Evolutionary conservation across 345 rosid genomes (phyloP).

Genomic region (Iberis pinnata): DNA sequence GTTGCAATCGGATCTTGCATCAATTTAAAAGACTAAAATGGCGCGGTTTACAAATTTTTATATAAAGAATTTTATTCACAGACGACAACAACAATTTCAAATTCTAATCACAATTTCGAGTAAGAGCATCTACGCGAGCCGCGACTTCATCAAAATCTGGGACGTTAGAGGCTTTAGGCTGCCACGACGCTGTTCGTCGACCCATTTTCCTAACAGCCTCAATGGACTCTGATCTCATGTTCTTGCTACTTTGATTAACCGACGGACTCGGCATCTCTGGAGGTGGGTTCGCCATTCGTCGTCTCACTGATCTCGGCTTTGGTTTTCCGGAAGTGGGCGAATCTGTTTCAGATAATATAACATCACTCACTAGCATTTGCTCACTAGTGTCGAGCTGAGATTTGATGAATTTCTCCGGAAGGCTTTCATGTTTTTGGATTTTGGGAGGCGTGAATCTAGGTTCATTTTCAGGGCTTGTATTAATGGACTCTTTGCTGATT

Average conservation of each 20-base stretch:
- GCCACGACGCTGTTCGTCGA: constrained; percentile 29
- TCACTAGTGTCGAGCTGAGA: constrained; percentile 9
- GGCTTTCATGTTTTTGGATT: constrained; percentile 30
- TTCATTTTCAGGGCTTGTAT: too few species aligned
- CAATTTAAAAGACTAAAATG: too few species aligned
- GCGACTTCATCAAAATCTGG: constrained; percentile 30
- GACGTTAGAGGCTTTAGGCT: constrained; percentile 9
- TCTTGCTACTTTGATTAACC: too few species aligned
- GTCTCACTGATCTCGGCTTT: constrained; percentile 64
- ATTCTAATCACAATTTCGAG: constrained; percentile 13
- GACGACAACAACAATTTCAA: not conserved
- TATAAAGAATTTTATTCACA: constrained; percentile 1
- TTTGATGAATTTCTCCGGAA: constrained; percentile 19
- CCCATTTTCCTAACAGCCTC: constrained; percentile 13
- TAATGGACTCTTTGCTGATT: too few species aligned
- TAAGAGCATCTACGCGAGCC: constrained; percentile 29
- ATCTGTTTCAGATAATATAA: constrained; percentile 2
- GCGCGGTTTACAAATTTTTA: too few species aligned
- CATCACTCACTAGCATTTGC: not conserved
- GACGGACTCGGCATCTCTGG: too few species aligned
- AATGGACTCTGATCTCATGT: too few species aligned
- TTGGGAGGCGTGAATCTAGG: too few species aligned
- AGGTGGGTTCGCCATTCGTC: constrained; percentile 28
- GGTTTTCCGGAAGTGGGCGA: constrained; percentile 32
- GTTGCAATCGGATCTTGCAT: too few species aligned